Percentiles rank a stretch among this genome's conserved stretches.
Evolutionary conservation across 2,329 filamentous ascomycete genomes (phyloP).

Genomic region (Pyricularia sp.): DNA sequence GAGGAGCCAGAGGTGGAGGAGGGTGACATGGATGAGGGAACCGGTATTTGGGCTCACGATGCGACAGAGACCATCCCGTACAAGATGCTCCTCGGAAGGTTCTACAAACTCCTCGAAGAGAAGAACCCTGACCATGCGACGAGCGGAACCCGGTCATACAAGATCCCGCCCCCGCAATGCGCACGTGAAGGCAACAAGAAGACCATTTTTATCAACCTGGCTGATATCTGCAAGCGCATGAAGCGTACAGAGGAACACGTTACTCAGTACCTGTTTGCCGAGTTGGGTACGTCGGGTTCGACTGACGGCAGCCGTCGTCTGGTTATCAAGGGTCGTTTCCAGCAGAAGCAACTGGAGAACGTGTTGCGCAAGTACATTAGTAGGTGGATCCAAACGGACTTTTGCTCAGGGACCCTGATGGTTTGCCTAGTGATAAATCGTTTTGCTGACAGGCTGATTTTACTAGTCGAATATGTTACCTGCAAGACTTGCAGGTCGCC

Average conservation of each 20-base stretch:
- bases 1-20: constrained; percentile 26
- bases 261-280: constrained; percentile 91
- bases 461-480: constrained; percentile 81
- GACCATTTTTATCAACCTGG: constrained; percentile 98
- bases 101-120: constrained; percentile 88
- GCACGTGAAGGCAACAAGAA: constrained; percentile 99
- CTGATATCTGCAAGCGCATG: constrained; percentile 98
- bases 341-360: constrained; percentile 98
- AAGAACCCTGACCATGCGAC: constrained; percentile 94
- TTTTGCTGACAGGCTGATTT: no score
- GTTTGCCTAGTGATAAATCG: no score
- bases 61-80: constrained; percentile 69
- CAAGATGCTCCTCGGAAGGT: constrained; percentile 72
- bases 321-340: constrained; percentile 97
- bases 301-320: constrained; percentile 85
- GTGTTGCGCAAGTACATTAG: constrained; percentile 87
- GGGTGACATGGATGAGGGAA: constrained; percentile 76
- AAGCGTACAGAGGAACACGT: constrained; percentile 98
- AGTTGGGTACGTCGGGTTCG: constrained; percentile 92
- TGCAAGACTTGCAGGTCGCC: constrained; percentile 97
- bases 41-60: constrained; percentile 81
- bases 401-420: no score
- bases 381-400: constrained; percentile 33
- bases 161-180: constrained; percentile 97
- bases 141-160: constrained; percentile 86